Percentiles rank a stretch among this genome's conserved stretches.
Evolutionary conservation across 176 grass and related monocot genomes (phyloP).

Genomic region (Neostapfia colusana): DNA sequence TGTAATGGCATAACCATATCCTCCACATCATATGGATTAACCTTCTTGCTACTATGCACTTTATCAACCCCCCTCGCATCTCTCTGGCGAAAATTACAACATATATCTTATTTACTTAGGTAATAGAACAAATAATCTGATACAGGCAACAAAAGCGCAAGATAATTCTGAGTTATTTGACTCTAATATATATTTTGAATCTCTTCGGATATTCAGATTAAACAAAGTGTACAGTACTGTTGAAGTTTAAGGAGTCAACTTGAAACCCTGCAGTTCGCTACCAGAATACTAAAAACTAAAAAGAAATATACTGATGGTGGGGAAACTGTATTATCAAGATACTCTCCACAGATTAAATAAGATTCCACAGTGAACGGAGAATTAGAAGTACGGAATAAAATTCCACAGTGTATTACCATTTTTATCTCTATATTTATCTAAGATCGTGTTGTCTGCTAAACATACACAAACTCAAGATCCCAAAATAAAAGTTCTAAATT

Average conservation of each 20-base stretch:
- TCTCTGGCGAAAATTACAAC: slow-evolving; percentile 56
- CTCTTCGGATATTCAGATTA: neutral
- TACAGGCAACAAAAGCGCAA: slow-evolving; percentile 15
- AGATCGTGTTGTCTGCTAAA: slow-evolving; percentile 1
- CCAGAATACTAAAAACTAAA: neutral
- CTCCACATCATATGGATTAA: slow-evolving; percentile 72
- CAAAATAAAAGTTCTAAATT: neutral
- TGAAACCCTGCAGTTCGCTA: neutral
- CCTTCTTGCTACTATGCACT: slow-evolving; percentile 48
- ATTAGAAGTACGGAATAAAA: neutral
- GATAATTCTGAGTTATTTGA: neutral
- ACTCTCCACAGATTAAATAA: neutral
- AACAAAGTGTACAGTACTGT: slow-evolving; percentile 13
- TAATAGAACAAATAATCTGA: slow-evolving; percentile 24
- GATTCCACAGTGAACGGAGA: neutral
- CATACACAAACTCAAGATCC: neutral
- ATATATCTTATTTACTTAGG: neutral
- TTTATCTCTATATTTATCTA: neutral
- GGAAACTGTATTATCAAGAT: neutral
- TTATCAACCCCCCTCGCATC: slow-evolving; percentile 52
- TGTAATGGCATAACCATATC: slow-evolving; percentile 94
- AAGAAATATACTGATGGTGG: neutral
- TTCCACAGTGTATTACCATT: neutral
- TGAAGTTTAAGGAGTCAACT: neutral
- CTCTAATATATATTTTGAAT: slow-evolving; percentile 20